phyloP scores from a whole-genome alignment of 345 rosid species.

The Garcia nutans region DNA sequence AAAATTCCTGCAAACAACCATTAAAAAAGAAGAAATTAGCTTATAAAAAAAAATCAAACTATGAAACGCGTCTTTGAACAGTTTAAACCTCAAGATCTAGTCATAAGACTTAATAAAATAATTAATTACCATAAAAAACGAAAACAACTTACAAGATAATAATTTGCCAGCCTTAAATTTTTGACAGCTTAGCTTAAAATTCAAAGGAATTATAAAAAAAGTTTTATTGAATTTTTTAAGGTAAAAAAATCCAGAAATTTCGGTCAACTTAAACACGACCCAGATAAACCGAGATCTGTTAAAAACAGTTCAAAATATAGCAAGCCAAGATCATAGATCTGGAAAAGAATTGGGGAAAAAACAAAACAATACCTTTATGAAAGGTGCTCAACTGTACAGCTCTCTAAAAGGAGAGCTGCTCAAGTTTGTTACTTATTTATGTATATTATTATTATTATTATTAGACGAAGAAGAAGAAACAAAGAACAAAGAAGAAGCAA shows the following conservation, averaged over 20 bases:
- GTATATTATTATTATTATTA: neutral
- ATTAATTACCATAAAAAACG: neutral
- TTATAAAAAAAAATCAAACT: neutral
- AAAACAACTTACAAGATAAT: too few species aligned
- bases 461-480: neutral
- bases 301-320: neutral
- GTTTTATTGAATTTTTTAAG: neutral
- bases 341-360: neutral
- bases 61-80: constrained; percentile 10
- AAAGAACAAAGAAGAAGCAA: neutral
- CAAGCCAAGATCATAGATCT: neutral
- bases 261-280: neutral
- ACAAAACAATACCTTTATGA: neutral
- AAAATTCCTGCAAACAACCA: constrained; percentile 5
- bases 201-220: too few species aligned
- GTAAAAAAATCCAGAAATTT: neutral
- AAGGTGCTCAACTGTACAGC: constrained; percentile 26
- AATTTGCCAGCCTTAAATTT: neutral
- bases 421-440: neutral
- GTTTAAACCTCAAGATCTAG: constrained; percentile 31
- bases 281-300: constrained; percentile 3
- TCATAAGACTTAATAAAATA: constrained; percentile 8
- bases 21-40: neutral
- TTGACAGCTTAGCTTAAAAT: constrained; percentile 1
- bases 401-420: neutral